Conservation (phyloP, 225 moss, liverwort and hornwort genomes). For the Pseudisothecium myosuroides region DNA sequence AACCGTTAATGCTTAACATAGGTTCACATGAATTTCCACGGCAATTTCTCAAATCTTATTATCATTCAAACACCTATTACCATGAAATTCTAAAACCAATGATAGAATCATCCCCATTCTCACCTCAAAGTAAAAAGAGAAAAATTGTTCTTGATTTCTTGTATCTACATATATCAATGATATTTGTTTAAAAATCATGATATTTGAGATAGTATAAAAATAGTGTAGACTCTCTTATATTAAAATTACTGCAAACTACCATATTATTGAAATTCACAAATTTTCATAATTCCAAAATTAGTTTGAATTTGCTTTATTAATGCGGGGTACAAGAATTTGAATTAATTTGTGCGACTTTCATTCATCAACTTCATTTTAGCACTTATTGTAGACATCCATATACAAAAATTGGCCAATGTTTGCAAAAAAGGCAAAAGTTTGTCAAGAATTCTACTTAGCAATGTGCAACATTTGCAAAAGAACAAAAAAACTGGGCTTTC, state of each 20-base stretch:
- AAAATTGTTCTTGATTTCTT: too few relatives aligned
- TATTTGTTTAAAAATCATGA: neutral
- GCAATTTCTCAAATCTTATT: too few relatives aligned
- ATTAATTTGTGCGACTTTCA: neutral
- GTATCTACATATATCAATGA: neutral
- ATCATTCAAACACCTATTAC: too few relatives aligned
- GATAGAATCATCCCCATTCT: too few relatives aligned
- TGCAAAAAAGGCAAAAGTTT: neutral
- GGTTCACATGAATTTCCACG: too few relatives aligned
- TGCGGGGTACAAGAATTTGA: rapidly evolving
- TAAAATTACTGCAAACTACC: neutral
- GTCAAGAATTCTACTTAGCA: rapidly evolving
- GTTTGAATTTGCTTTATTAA: neutral
- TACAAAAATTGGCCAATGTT: neutral
- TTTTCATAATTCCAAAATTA: neutral
- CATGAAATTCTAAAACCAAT: too few relatives aligned
- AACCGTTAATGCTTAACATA: too few relatives aligned
- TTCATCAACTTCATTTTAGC: neutral
- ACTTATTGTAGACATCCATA: rapidly evolving
- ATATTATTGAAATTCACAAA: neutral
- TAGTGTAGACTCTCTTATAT: neutral
- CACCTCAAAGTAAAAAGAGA: too few relatives aligned
- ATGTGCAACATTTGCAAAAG: neutral
- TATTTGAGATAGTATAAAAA: neutral
- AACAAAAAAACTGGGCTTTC: too few relatives aligned